A percentile compares a stretch with the other conserved stretches of the same genome.
Conservation (phyloP, 2,329 filamentous ascomycete species). For the Cladophialophora bantiana region DNA sequence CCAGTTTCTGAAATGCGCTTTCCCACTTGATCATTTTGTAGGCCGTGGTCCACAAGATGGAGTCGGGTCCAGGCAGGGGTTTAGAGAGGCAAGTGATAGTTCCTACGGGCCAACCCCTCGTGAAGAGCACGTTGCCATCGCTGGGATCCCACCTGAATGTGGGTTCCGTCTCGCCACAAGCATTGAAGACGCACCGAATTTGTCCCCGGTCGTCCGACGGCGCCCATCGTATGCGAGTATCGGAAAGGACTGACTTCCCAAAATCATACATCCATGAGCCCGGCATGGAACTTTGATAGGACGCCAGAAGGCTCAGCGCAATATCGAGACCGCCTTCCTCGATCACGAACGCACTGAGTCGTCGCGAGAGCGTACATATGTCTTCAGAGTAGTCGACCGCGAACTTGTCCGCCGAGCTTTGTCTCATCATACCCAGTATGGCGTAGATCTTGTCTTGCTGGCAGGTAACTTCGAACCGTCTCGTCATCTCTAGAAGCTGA, state of each 20-base stretch:
- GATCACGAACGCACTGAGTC: not conserved
- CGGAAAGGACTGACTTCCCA: not conserved
- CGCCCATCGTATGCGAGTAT: not conserved
- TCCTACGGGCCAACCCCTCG: not conserved
- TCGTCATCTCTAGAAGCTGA: not conserved
- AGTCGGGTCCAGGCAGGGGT: not conserved
- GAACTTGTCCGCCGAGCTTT: not conserved
- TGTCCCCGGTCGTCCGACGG: not conserved
- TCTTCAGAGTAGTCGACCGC: not conserved
- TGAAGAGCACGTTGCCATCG: not conserved
- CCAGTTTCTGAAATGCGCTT: slow-evolving; percentile 1
- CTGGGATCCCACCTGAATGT: slow-evolving; percentile 1
- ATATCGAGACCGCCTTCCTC: slow-evolving; percentile 3
- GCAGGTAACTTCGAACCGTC: not conserved
- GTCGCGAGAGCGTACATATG: not conserved
- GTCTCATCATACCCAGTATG: slow-evolving; percentile 2
- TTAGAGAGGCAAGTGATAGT: not conserved
- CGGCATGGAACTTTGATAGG: not conserved
- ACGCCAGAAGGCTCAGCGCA: not conserved
- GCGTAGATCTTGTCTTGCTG: not conserved
- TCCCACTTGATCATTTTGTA: not conserved
- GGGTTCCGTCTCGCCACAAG: not conserved
- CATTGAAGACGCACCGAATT: slow-evolving; percentile 1
- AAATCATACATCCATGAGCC: slow-evolving; percentile 1
- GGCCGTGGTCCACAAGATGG: not conserved